Percentiles rank a stretch among this genome's conserved stretches.
These are phyloP conservation scores for Claviceps sp. DNA, from an alignment of 2,329 filamentous ascomycete species.

Conservation along the genomic window DNA sequence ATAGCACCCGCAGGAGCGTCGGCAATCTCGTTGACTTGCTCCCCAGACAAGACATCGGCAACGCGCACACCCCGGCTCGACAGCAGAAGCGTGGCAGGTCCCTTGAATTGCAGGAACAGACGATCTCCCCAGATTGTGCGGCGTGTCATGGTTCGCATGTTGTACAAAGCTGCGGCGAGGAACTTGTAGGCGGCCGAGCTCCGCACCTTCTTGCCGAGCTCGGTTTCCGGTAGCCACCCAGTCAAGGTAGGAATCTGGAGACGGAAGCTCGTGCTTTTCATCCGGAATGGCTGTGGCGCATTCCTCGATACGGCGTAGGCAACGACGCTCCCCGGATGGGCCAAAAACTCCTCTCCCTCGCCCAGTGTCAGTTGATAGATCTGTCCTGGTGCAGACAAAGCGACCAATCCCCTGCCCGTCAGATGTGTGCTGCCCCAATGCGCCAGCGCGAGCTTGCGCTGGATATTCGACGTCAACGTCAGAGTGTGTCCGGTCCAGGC, in stretches of 20 bases:
- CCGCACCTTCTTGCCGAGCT: conserved; percentile 61
- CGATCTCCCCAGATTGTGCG: conserved; percentile 87
- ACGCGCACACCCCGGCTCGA: conserved; percentile 75
- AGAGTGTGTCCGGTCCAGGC: conserved; percentile 93
- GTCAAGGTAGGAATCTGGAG: conserved; percentile 65
- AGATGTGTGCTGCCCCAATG: conserved; percentile 88
- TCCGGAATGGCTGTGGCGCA: conserved; percentile 70
- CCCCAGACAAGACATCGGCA: conserved; percentile 61
- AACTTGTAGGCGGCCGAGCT: conserved; percentile 61
- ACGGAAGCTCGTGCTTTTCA: conserved; percentile 62
- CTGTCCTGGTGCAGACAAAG: conserved; percentile 74
- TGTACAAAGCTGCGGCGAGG: conserved; percentile 50
- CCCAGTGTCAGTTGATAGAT: conserved; percentile 74
- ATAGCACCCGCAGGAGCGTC: conserved; percentile 63
- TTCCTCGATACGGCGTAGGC: conserved; percentile 71
- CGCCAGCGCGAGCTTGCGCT: conserved; percentile 59
- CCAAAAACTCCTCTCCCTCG: conserved; percentile 78
- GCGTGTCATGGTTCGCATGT: conserved; percentile 60
- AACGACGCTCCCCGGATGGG: conserved; percentile 81
- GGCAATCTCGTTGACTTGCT: conserved; percentile 83
- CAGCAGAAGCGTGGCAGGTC: conserved; percentile 72
- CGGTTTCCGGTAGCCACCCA: conserved; percentile 51
- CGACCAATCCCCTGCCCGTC: conserved; percentile 76
- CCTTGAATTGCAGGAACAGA: conserved; percentile 80
- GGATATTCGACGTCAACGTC: conserved; percentile 59